Percentiles rank a stretch among this genome's conserved stretches.
phyloP scores from a whole-genome alignment of 805 yeast species.

The Yarrowia bubula region DNA sequence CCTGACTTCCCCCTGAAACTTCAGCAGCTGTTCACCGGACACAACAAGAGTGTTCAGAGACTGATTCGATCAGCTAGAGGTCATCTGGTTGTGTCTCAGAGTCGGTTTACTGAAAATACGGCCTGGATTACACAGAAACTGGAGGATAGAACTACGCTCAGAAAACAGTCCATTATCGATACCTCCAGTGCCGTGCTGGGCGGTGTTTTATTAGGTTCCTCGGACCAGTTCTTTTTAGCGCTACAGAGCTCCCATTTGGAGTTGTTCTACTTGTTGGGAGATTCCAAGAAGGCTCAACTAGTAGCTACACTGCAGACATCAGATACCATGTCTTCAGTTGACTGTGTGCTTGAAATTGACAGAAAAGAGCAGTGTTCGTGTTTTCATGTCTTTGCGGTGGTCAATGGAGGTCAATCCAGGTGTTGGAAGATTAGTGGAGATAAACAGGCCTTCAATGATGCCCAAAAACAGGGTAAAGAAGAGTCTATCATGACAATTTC shows the following conservation, averaged over 20 bases:
- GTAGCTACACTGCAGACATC: not conserved
- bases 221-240: constrained; percentile 3
- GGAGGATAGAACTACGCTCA: constrained; percentile 7
- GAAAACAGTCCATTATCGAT: constrained; percentile 18
- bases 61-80: constrained; percentile 69
- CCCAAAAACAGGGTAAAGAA: not conserved
- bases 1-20: constrained; percentile 16
- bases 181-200: not conserved
- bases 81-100: constrained; percentile 54
- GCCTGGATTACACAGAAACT: constrained; percentile 47
- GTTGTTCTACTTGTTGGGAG: not conserved
- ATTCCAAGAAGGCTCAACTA: not conserved
- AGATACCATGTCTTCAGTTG: not conserved
- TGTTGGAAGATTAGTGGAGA: constrained; percentile 5
- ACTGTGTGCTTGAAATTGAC: constrained; percentile 19
- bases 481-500: not conserved
- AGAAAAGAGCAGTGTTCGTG: not conserved
- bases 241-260: not conserved
- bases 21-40: constrained; percentile 65
- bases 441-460: not conserved
- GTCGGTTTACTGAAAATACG: constrained; percentile 61
- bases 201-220: constrained; percentile 6
- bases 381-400: constrained; percentile 14
- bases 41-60: constrained; percentile 70
- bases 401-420: not conserved